phyloP scores from a whole-genome alignment of 2,329 filamentous ascomycete genomes.

The Drechslerella stenobrocha region DNA sequence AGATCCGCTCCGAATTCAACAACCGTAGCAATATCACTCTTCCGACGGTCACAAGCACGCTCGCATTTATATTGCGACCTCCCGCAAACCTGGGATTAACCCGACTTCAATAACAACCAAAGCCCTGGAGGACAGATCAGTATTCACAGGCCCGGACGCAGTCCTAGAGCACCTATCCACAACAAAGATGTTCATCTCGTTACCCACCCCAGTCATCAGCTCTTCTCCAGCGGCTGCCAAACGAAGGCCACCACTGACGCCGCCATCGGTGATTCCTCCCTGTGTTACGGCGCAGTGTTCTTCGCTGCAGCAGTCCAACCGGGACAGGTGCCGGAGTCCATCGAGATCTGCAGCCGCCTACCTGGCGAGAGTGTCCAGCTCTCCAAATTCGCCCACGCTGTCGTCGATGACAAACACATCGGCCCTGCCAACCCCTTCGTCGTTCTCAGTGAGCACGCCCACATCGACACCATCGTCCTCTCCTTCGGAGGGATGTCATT shows the following conservation, averaged over 20 bases:
- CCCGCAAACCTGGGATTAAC: too few species aligned
- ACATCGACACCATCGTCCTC: slow-evolving; percentile 57
- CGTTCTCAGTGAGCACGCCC: slow-evolving; percentile 46
- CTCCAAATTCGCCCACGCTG: slow-evolving; percentile 45
- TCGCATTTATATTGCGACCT: too few species aligned
- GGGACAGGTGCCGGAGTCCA: slow-evolving; percentile 55
- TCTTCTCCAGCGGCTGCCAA: slow-evolving; percentile 23
- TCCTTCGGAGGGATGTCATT: slow-evolving; percentile 54
- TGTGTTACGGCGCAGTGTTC: slow-evolving; percentile 57
- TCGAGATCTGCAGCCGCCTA: slow-evolving; percentile 57
- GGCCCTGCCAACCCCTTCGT: slow-evolving; percentile 44
- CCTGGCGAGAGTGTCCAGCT: slow-evolving; percentile 56
- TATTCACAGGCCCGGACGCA: slow-evolving; percentile 13
- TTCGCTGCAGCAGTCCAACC: slow-evolving; percentile 56
- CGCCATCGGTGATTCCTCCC: slow-evolving; percentile 58
- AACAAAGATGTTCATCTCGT: slow-evolving; percentile 52
- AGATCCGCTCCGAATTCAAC: too few species aligned
- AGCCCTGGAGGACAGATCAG: slow-evolving; percentile 6
- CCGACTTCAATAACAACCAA: too few species aligned
- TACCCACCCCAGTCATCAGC: slow-evolving; percentile 50
- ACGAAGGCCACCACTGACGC: slow-evolving; percentile 58
- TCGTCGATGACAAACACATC: slow-evolving; percentile 47
- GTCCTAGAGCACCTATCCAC: slow-evolving; percentile 14
- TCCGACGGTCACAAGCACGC: too few species aligned
- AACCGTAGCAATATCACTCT: too few species aligned